Evolutionary conservation across 371 early-diverging fungal species (phyloP), one percentile per base, ranked within the genome.

Genomic region (Phascolomyces articulosus): DNA sequence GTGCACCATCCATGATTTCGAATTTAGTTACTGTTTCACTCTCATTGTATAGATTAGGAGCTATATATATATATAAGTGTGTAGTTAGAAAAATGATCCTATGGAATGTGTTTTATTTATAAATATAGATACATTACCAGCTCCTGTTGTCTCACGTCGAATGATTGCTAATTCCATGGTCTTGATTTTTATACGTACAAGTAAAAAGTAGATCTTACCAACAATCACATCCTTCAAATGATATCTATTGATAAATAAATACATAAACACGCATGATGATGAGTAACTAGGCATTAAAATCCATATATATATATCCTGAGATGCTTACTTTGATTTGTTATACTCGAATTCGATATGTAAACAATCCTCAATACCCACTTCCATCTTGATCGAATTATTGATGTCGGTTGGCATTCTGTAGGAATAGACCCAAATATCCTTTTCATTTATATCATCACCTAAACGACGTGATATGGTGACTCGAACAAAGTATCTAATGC

Each of bases 1-100:
- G 98, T 23, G 98, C 97, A 7, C 99, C 99, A 77, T 99, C 99
- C 98, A 99, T 98, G 71, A 99, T 98, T 74, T 99, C 98, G 72
- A 95, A 98, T 77, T 95, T 96, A 58, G 98, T 96, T 34, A 99
- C 90, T 0, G 96, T 98, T 77, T 99, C 98, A 73, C 94, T 96
- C 81, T 98, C 98, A 70, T 96, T 96, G 81, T 95, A 96, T 72
- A 96, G 93, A 70, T 96, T 98, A 15, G 96, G 97, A 31, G 93
- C 95, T 75, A 72, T 1, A 26, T n/a, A 28, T 21, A 29, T 44
- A 10, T n/a, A n/a, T n/a, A n/a, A n/a, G n/a, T n/a, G n/a, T n/a
- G n/a, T n/a, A n/a, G n/a, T n/a, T n/a, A n/a, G n/a, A n/a, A n/a
- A n/a, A n/a, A n/a, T n/a, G n/a, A n/a, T n/a, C n/a, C n/a, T n/a